Percentiles rank a stretch among this genome's conserved stretches.
These are phyloP conservation scores for Triangularia setosa DNA, from an alignment of 2,329 filamentous ascomycete species.

Conservation along the genomic window DNA sequence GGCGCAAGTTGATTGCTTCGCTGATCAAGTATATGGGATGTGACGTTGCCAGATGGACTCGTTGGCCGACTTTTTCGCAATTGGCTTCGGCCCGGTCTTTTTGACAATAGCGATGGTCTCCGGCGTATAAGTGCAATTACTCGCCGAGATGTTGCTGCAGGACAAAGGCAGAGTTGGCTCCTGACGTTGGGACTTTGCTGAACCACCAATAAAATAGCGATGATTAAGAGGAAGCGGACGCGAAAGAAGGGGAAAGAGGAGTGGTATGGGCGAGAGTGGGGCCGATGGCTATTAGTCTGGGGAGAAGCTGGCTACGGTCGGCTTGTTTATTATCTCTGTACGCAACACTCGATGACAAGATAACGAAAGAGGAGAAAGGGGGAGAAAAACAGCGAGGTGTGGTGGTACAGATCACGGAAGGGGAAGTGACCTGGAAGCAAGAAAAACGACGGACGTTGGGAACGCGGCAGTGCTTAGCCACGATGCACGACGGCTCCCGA, in stretches of 20 bases:
- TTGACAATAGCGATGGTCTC: background rate
- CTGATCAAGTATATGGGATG: background rate
- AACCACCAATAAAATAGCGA: background rate
- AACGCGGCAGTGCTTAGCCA: constrained; percentile 14
- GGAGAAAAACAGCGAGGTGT: background rate
- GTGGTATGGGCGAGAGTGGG: background rate
- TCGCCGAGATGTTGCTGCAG: background rate
- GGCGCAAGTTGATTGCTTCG: background rate
- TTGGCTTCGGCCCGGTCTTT: background rate
- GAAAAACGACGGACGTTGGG: constrained; percentile 4
- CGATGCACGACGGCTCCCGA: constrained; percentile 13
- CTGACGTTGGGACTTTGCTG: background rate
- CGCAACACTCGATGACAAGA: background rate
- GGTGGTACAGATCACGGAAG: background rate
- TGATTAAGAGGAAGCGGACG: background rate
- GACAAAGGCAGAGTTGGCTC: background rate
- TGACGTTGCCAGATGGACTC: background rate
- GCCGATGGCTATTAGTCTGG: background rate
- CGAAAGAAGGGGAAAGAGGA: background rate
- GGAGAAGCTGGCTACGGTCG: background rate
- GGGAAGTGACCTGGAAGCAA: background rate
- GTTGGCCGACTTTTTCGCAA: background rate
- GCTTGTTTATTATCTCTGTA: background rate
- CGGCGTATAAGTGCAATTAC: background rate
- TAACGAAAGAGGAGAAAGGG: background rate